phyloP scores from a whole-genome alignment of 129 eudicot genomes.

The Saposhnikovia divaricata region DNA sequence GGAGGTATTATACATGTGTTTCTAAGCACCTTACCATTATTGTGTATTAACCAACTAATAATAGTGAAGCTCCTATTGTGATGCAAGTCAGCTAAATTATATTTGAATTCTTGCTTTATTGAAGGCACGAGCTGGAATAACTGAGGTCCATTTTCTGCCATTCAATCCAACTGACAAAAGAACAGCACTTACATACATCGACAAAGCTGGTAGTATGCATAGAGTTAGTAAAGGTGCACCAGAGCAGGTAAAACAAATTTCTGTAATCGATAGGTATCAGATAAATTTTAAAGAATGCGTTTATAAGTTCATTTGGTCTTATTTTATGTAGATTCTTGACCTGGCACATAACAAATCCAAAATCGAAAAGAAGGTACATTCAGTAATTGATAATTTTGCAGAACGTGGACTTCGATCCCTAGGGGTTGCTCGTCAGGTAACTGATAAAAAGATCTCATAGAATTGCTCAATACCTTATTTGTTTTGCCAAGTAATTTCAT shows the following conservation, averaged over 20 bases:
- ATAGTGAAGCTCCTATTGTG: background rate
- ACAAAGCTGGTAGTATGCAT: background rate
- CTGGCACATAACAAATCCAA: constrained; percentile 9
- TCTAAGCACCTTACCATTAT: background rate
- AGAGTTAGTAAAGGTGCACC: constrained; percentile 15
- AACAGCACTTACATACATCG: background rate
- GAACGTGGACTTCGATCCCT: constrained; percentile 14
- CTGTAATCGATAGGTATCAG: background rate
- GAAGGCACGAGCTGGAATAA: constrained; percentile 5
- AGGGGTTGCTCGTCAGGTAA: constrained; percentile 13
- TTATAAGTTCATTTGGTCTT: background rate
- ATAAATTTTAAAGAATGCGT: background rate
- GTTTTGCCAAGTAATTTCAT: background rate
- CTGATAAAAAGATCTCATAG: background rate
- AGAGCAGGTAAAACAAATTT: constrained; percentile 4
- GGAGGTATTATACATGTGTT: background rate
- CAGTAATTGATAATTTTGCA: constrained; percentile 6
- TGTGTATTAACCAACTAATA: background rate
- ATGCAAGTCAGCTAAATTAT: background rate
- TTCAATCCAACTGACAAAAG: constrained; percentile 9
- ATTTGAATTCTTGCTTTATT: background rate
- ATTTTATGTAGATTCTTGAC: constrained; percentile 2
- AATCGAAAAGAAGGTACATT: constrained; percentile 7
- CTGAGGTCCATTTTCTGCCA: constrained; percentile 1
- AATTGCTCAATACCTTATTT: too few species aligned